Base-by-base conservation (phyloP, 805 yeast genomes). In the Isabelozyma pseudorhagii region DNA sequence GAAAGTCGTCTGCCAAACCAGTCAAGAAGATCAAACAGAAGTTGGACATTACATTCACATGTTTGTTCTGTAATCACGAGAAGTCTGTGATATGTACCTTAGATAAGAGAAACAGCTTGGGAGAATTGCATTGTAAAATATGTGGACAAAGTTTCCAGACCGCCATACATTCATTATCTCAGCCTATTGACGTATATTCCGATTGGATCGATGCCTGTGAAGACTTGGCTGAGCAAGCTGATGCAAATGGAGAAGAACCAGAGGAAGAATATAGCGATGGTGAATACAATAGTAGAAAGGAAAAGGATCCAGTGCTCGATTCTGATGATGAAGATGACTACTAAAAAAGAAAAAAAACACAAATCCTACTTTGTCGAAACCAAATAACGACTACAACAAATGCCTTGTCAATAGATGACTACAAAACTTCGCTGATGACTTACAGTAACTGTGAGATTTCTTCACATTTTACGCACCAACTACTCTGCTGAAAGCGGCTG, bases 151-250 rank as follows among this genome's bases (percentile, higher is more conserved):
- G 82, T 38, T 93, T 94, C 74, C 97, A 92, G 66, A 82, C 96
- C 4, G 83, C 91, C 44, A 89, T 92, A 57, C 89, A 89, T 66
- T 81, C 89, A 3, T 73, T 87, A 46, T 83, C 90, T 13, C 97
- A 89, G 50, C 97, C 99, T 0, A 91, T 93, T 40, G 99, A 93
- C 69, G 87, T 93, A 13, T 93, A 93, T 64, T 86, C 96, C 45
- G 98, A 93, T 66, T 93, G 99, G 99, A 90, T 90, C 47, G 99
- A 93, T 74, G 98, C 98, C 1, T 88, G 93, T 69, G 96, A 87
- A 60, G 90, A 88, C 34, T 86, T 88, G 46, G 94, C 93, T 0
- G 89, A 87, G 56, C 89, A 85, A 29, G 72, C 72, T 25, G 72
- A 67, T 5, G 66, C 55, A 14, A 55, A 51, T 11, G 65, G 60